phyloP scores from a whole-genome alignment of 352 stramenopile species.

The Phytophthora citrophthora region DNA sequence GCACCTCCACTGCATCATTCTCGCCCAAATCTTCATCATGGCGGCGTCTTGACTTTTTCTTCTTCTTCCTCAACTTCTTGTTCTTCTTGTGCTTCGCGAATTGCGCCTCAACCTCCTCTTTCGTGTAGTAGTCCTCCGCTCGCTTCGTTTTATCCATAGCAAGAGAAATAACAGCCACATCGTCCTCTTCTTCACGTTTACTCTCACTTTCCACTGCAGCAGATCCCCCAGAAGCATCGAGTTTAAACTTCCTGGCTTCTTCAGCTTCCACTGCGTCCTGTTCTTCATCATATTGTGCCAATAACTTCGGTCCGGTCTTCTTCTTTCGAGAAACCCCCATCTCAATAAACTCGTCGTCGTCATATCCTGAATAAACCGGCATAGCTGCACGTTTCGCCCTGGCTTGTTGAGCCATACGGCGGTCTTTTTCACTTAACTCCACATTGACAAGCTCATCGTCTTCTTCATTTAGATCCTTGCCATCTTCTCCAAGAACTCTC shows the following conservation, averaged over 20 bases:
- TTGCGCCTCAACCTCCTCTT: constrained; percentile 84
- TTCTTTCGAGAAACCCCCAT: constrained; percentile 51
- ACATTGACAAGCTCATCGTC: constrained; percentile 89
- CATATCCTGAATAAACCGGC: constrained; percentile 94
- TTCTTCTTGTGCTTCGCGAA: constrained; percentile 82
- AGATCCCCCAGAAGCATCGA: constrained; percentile 52
- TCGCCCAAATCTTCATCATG: constrained; percentile 56
- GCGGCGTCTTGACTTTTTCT: constrained; percentile 51
- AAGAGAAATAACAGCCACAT: constrained; percentile 65
- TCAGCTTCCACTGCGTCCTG: constrained; percentile 52
- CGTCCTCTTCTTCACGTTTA: constrained; percentile 41
- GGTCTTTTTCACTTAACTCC: constrained; percentile 78
- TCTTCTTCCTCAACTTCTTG: constrained; percentile 84
- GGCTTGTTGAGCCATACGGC: constrained; percentile 48
- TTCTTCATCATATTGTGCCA: constrained; percentile 93
- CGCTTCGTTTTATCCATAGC: constrained; percentile 55
- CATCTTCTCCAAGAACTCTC: constrained; percentile 81
- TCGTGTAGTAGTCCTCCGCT: constrained; percentile 84
- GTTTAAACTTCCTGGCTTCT: constrained; percentile 57
- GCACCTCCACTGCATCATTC: constrained; percentile 42
- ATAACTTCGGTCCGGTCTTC: constrained; percentile 49
- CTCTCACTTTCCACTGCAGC: constrained; percentile 6
- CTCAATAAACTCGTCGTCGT: constrained; percentile 97
- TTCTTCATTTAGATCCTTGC: constrained; percentile 82
- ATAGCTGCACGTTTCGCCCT: constrained; percentile 53